Percentiles rank a stretch among this genome's conserved stretches.
Evolutionary conservation across 176 grass and related monocot genomes (phyloP).

Genomic region (Juncus effusus): DNA sequence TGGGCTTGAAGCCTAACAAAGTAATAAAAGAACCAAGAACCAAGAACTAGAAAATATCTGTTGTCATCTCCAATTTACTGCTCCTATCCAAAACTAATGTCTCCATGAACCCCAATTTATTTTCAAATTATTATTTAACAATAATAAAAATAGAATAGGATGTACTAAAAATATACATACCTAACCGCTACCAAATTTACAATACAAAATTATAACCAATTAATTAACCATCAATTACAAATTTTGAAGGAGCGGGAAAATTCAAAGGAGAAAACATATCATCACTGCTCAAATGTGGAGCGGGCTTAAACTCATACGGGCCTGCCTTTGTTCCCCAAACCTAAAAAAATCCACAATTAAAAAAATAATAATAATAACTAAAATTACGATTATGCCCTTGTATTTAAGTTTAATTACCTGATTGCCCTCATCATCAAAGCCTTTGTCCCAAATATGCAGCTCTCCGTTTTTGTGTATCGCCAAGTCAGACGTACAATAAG

Average conservation of each 20-base stretch:
- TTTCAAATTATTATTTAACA: too few species aligned
- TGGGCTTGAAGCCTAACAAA: too few species aligned
- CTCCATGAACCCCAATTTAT: too few species aligned
- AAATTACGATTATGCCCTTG: background rate
- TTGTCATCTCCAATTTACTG: too few species aligned
- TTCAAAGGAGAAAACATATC: slow-evolving; percentile 90
- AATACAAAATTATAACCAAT: slow-evolving; percentile 5
- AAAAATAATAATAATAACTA: slow-evolving; percentile 9
- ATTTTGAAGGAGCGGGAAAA: slow-evolving; percentile 45
- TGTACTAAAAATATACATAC: too few species aligned
- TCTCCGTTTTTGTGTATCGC: slow-evolving; percentile 74
- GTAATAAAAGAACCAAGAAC: too few species aligned
- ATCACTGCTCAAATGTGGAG: slow-evolving; percentile 51
- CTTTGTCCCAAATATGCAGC: slow-evolving; percentile 84
- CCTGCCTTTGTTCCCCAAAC: slow-evolving; percentile 80
- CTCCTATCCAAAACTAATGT: too few species aligned
- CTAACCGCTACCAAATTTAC: slow-evolving; percentile 15
- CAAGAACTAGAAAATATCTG: too few species aligned
- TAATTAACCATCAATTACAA: slow-evolving; percentile 59
- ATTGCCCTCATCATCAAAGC: slow-evolving; percentile 70
- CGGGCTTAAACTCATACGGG: slow-evolving; percentile 85
- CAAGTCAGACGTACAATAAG: slow-evolving; percentile 79
- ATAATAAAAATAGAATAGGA: too few species aligned
- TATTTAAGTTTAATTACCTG: slow-evolving; percentile 38
- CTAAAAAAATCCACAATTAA: slow-evolving; percentile 32